These are phyloP conservation scores for Dendrobium huoshanense DNA, from an alignment of 106 monocot genomes.

Conservation along the genomic window DNA sequence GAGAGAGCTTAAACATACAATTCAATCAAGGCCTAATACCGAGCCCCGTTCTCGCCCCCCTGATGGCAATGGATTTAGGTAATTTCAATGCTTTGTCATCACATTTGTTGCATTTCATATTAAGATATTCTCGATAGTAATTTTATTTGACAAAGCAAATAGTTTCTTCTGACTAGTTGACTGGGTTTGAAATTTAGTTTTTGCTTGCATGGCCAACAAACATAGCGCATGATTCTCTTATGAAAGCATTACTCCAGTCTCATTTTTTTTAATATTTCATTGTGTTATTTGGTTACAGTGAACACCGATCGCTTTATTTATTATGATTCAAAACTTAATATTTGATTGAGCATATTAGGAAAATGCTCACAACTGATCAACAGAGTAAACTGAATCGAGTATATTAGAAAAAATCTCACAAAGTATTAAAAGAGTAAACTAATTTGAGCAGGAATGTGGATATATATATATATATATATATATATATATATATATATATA, in stretches of 20 bases:
- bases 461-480: too few species aligned
- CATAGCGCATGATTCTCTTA: neutral
- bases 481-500: too few species aligned
- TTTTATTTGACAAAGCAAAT: conserved; percentile 1
- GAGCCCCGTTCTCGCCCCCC: conserved; percentile 39
- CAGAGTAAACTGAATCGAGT: neutral
- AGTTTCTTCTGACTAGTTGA: neutral
- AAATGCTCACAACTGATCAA: neutral
- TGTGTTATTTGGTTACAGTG: conserved; percentile 1
- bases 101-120: neutral
- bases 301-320: neutral
- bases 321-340: neutral
- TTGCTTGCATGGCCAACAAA: neutral
- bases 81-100: conserved; percentile 5
- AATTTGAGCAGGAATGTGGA: neutral
- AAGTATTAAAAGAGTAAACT: neutral
- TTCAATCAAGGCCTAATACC: conserved; percentile 37
- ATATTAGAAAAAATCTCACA: neutral
- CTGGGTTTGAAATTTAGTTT: neutral
- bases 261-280: neutral
- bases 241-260: neutral
- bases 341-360: neutral
- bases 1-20: conserved; percentile 49
- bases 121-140: neutral
- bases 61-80: conserved; percentile 62